phyloP scores from a whole-genome alignment of 805 yeast species.

The Saccharomycopsis schoenii region DNA sequence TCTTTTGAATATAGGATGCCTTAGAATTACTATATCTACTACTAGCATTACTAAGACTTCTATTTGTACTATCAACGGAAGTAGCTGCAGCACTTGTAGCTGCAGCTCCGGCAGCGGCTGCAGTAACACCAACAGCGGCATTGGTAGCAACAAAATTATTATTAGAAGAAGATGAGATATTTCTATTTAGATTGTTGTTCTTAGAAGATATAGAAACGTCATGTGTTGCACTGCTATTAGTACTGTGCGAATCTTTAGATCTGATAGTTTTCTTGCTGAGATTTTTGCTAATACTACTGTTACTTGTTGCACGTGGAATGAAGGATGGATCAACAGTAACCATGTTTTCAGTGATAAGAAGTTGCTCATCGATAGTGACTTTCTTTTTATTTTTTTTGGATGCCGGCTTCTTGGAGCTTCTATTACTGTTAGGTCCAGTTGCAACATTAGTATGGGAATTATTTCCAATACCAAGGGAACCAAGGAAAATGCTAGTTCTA shows the following conservation, averaged over 20 bases:
- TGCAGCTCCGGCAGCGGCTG: neutral
- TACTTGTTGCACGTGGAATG: neutral
- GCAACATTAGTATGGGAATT: neutral
- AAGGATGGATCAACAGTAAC: neutral
- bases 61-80: neutral
- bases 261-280: neutral
- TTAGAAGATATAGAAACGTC: neutral
- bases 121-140: neutral
- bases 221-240: neutral
- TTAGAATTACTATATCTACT: neutral
- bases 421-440: neutral
- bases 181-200: neutral
- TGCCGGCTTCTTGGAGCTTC: neutral
- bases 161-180: neutral
- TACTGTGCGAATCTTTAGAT: neutral
- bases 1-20: neutral
- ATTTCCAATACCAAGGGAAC: neutral
- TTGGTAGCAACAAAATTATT: neutral
- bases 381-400: neutral
- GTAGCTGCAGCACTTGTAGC: neutral
- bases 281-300: neutral
- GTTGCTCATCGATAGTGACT: neutral
- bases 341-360: neutral
- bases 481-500: neutral
- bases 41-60: neutral